These are phyloP conservation scores for Vairimorpha necatrix DNA, from an alignment of 371 early-diverging fungal species.

Conservation along the genomic window DNA sequence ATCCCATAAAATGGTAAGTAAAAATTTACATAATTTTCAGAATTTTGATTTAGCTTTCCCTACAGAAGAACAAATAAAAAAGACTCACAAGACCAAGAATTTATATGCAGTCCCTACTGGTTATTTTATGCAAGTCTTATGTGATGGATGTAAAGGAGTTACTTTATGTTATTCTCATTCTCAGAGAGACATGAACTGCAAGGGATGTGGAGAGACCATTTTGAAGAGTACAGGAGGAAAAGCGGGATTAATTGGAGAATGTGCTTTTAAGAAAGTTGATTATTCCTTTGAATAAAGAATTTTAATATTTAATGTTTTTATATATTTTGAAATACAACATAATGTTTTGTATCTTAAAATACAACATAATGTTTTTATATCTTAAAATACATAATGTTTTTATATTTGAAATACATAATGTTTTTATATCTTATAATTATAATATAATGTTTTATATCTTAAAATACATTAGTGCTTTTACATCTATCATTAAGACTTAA, in stretches of 20 bases:
- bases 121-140: conserved; percentile 99
- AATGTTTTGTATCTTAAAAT: no score
- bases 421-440: no score
- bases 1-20: conserved; percentile 22
- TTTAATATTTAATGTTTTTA: neutral
- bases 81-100: conserved; percentile 95
- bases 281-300: conserved; percentile 30
- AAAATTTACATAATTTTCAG: neutral
- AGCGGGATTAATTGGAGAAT: conserved; percentile 67
- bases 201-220: conserved; percentile 83
- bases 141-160: conserved; percentile 85
- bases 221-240: conserved; percentile 97
- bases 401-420: no score
- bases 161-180: conserved; percentile 96
- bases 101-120: conserved; percentile 96
- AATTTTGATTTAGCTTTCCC: conserved; percentile 88
- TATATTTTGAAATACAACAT: neutral
- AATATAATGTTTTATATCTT: no score
- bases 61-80: conserved; percentile 79
- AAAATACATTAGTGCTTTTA: no score
- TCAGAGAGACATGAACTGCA: conserved; percentile 90
- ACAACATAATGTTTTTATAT: no score
- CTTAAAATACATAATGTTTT: no score
- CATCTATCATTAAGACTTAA: no score
- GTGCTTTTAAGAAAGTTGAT: conserved; percentile 49